Conservation (phyloP, 805 yeast species). For the Suhomyces canberraensis region DNA sequence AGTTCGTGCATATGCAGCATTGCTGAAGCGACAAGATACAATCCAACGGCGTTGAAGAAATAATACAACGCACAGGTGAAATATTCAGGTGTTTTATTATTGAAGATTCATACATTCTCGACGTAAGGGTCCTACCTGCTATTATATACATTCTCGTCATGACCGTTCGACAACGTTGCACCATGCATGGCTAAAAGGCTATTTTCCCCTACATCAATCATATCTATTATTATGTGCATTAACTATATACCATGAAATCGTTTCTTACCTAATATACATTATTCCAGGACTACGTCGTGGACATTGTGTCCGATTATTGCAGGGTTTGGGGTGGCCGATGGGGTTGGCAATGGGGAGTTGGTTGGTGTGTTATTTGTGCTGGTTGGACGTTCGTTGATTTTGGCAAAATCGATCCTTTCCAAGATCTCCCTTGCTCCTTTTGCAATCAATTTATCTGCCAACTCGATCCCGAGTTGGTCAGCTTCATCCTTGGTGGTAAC, state of each 20-base stretch:
- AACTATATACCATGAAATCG: neutral
- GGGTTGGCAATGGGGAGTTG: conserved; percentile 1
- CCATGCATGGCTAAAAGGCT: too few species aligned
- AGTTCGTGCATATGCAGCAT: too few species aligned
- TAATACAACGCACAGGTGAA: too few species aligned
- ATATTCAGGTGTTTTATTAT: too few species aligned
- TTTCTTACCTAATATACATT: neutral
- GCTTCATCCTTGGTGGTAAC: conserved; percentile 58
- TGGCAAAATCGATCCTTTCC: conserved; percentile 72
- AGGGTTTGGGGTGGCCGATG: neutral
- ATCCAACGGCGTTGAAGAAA: too few species aligned
- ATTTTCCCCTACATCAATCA: too few species aligned
- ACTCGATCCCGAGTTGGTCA: conserved; percentile 59
- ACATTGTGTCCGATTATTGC: too few species aligned
- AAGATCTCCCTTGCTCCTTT: conserved; percentile 83
- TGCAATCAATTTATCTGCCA: conserved; percentile 65
- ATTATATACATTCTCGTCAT: too few species aligned
- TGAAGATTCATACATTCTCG: too few species aligned
- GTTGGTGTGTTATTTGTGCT: conserved; percentile 5
- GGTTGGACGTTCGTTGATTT: conserved; percentile 44
- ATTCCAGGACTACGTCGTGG: conserved; percentile 1
- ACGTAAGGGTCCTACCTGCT: too few species aligned
- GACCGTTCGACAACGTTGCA: too few species aligned
- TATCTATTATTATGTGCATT: neutral
- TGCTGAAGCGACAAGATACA: too few species aligned